A percentile compares a stretch with the other conserved stretches of the same genome.
These are phyloP conservation scores for Nannizziopsis barbatae DNA, from an alignment of 2,329 filamentous ascomycete genomes.

Conservation along the genomic window DNA sequence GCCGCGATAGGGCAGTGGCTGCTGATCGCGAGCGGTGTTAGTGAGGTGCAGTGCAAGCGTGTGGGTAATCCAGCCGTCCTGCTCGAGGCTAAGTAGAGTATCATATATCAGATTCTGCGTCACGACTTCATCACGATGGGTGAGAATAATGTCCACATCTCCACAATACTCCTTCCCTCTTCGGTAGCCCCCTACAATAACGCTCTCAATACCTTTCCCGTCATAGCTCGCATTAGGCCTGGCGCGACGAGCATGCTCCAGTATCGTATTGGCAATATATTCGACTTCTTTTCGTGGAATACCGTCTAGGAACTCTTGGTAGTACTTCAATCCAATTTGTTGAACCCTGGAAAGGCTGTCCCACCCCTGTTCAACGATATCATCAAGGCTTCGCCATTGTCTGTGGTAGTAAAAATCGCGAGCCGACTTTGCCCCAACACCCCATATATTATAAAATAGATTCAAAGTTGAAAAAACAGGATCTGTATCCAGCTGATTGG, in stretches of 20 bases:
- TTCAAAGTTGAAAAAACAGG: slow-evolving; percentile 53
- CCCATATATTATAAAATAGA: slow-evolving; percentile 77
- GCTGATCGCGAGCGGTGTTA: slow-evolving; percentile 62
- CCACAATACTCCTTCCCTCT: slow-evolving; percentile 62
- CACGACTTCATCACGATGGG: slow-evolving; percentile 58
- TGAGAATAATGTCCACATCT: slow-evolving; percentile 78
- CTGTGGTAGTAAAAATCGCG: slow-evolving; percentile 65
- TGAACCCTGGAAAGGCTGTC: slow-evolving; percentile 61
- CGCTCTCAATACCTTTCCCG: slow-evolving; percentile 42
- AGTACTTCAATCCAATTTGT: slow-evolving; percentile 89
- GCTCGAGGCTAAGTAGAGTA: slow-evolving; percentile 61
- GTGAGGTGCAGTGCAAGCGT: slow-evolving; percentile 59
- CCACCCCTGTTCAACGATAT: slow-evolving; percentile 79
- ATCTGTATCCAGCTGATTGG: slow-evolving; percentile 53
- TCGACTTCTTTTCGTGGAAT: slow-evolving; percentile 67
- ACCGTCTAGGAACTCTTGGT: slow-evolving; percentile 65
- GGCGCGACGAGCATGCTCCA: slow-evolving; percentile 55
- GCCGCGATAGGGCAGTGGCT: slow-evolving; percentile 45
- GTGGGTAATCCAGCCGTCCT: slow-evolving; percentile 63
- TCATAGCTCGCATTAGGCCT: slow-evolving; percentile 36
- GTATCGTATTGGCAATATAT: slow-evolving; percentile 52
- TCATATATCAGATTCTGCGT: slow-evolving; percentile 61
- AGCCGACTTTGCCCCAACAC: slow-evolving; percentile 74
- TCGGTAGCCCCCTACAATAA: slow-evolving; percentile 70
- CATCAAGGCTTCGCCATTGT: slow-evolving; percentile 73